Conservation (phyloP, 2,329 filamentous ascomycete species). For the Phyllosticta citribraziliensis region DNA sequence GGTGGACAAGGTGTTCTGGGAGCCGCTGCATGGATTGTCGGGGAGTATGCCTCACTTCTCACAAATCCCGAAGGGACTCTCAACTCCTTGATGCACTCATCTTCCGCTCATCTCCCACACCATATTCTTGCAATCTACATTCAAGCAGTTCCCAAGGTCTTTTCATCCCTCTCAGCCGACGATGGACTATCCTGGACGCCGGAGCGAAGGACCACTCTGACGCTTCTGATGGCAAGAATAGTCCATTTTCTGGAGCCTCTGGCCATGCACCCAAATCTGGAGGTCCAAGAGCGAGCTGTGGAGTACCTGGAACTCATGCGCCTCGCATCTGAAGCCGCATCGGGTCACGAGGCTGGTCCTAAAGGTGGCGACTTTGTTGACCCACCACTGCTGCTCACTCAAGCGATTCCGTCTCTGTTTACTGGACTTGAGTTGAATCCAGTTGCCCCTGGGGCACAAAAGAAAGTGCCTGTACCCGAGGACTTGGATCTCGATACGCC, state of each 20-base stretch:
- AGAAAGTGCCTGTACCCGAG: conserved; percentile 70
- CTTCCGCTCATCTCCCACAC: conserved; percentile 46
- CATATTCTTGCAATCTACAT: conserved; percentile 68
- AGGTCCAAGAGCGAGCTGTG: conserved; percentile 90
- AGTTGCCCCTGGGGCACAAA: conserved; percentile 71
- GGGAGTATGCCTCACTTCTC: conserved; percentile 74
- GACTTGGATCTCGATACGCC: conserved; percentile 70
- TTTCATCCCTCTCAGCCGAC: conserved; percentile 60
- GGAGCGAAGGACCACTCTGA: conserved; percentile 62
- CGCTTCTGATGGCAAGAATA: conserved; percentile 70
- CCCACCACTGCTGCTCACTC: conserved; percentile 73
- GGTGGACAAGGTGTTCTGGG: conserved; percentile 56
- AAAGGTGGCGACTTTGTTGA: conserved; percentile 61
- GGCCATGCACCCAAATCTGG: conserved; percentile 71
- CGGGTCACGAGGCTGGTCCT: conserved; percentile 48
- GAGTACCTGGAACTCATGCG: conserved; percentile 87
- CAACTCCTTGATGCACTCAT: conserved; percentile 62
- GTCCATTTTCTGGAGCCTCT: conserved; percentile 74
- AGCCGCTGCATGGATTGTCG: conserved; percentile 74
- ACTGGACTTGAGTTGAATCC: conserved; percentile 83
- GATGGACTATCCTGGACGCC: conserved; percentile 59
- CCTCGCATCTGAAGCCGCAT: conserved; percentile 71
- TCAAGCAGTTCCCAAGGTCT: conserved; percentile 79
- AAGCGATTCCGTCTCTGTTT: conserved; percentile 84
- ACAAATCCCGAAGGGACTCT: conserved; percentile 62